Conservation (phyloP, 2,329 filamentous ascomycete genomes). For the Ophiostoma fasciatum region DNA sequence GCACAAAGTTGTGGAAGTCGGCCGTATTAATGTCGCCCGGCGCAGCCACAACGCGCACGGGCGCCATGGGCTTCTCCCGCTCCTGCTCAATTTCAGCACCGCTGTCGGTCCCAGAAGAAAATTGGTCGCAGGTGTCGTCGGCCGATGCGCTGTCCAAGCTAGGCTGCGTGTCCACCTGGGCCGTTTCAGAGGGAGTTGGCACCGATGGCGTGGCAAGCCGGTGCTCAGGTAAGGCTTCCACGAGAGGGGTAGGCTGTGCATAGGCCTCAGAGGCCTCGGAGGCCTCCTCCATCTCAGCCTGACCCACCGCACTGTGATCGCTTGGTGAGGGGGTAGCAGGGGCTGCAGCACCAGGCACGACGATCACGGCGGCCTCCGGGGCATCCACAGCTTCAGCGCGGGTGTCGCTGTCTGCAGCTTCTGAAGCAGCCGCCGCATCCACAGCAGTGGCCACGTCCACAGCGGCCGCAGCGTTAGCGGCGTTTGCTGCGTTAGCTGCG, state of each 20-base stretch:
- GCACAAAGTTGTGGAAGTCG: slow-evolving; percentile 2
- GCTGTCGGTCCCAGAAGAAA: slow-evolving; percentile 1
- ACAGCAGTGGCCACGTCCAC: too few species aligned
- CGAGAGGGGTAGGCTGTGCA: not conserved
- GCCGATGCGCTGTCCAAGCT: not conserved
- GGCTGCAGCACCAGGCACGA: too few species aligned
- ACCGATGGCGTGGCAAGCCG: not conserved
- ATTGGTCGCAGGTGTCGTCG: slow-evolving; percentile 4
- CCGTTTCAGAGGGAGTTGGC: not conserved
- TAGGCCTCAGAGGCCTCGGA: not conserved
- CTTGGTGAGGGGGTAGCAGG: not conserved
- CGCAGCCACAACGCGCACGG: too few species aligned
- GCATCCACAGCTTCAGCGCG: too few species aligned
- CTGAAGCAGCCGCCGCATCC: too few species aligned
- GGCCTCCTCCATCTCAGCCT: slow-evolving; percentile 1
- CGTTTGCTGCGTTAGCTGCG: too few species aligned
- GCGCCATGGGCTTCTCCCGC: too few species aligned
- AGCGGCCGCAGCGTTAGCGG: too few species aligned
- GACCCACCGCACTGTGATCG: not conserved
- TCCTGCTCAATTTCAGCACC: not conserved
- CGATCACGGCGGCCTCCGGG: too few species aligned
- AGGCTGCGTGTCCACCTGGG: not conserved
- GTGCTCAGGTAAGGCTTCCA: not conserved
- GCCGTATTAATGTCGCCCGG: not conserved
- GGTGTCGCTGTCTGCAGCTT: not conserved